Conservation (phyloP, 148 eudicot genomes). For the Tetragonia tetragonoides region DNA sequence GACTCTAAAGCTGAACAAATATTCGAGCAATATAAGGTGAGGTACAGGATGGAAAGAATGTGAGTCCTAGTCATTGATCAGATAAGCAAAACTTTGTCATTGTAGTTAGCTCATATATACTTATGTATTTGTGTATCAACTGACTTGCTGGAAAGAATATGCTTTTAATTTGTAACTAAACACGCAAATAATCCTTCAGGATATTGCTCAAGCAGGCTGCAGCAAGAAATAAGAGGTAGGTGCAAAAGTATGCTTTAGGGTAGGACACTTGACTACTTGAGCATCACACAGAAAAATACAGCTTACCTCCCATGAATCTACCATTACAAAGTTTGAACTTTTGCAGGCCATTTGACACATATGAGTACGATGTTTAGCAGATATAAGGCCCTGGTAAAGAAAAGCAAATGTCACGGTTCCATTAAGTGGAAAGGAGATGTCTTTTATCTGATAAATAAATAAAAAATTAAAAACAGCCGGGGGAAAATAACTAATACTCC, state of each 20-base stretch:
- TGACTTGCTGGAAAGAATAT: neutral
- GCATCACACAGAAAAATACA: slow-evolving; percentile 12
- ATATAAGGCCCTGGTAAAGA: slow-evolving; percentile 63
- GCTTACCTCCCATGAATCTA: slow-evolving; percentile 93
- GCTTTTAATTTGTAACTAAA: neutral
- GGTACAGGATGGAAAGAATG: neutral
- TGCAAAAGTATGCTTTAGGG: neutral
- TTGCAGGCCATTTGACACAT: slow-evolving; percentile 84
- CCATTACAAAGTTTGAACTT: slow-evolving; percentile 84
- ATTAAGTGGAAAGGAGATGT: neutral
- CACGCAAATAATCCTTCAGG: slow-evolving; percentile 1
- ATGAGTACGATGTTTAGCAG: slow-evolving; percentile 70
- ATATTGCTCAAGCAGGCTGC: neutral
- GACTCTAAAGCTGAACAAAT: neutral
- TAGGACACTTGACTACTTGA: neutral
- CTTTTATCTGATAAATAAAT: neutral
- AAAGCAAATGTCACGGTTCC: slow-evolving; percentile 3
- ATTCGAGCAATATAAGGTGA: neutral
- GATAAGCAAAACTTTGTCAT: too few species aligned
- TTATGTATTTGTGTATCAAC: too few species aligned
- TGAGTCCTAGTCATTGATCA: too few species aligned
- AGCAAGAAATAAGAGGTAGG: neutral
- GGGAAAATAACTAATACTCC: neutral
- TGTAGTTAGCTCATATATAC: too few species aligned
- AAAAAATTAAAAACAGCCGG: neutral